Evolutionary conservation across 805 yeast species (phyloP), one percentile per base, ranked within the genome.

Genomic region (Saccharomycopsis schoenii): DNA sequence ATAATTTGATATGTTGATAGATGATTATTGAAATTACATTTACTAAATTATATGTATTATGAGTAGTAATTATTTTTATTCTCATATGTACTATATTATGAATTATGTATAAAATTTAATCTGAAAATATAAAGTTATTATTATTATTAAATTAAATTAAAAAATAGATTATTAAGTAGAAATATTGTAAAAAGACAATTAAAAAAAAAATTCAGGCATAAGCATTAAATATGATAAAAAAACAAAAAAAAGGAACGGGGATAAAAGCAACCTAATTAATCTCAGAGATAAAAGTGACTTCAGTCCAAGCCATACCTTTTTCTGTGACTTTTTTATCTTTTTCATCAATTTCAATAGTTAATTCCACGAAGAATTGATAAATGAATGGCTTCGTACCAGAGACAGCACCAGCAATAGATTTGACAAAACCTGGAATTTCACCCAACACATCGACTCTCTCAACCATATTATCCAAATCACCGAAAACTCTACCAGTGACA

Each of bases 401-500:
- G 60, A 93, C 96, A 62, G 96, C 97, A 64, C 92, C 84, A 55
- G 89, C 98, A 62, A 94, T 88, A 68, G 85, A 88, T 76, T 93
- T 94, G 67, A 94, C 96, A 74, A 94, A 91, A 65, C 83, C 85
- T 34, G 99, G 99, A 62, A 94, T 86, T 75, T 94, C 98, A 58
- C 91, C 89, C 97, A 94, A 91, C 62, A 94, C 98, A 74, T 94
- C 99, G 62, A 94, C 92, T 71, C 98, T 84, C 76, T 90, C 97
- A 58, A 89, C 83, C 63, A 89, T 74, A 55, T 79, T 76, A 17
- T 72, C 71, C 66, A 93, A 79, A 24, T 78, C 75, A 64, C 97
- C 97, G 50, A 68, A 70, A 21, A 88, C 82, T 11, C 70, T 72
- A 56, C 82, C 87, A 56, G 72, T 75, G 29, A 80, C 77, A 52